phyloP scores from a whole-genome alignment of 176 grass and related monocot genomes.

The Saccharum officinarum region DNA sequence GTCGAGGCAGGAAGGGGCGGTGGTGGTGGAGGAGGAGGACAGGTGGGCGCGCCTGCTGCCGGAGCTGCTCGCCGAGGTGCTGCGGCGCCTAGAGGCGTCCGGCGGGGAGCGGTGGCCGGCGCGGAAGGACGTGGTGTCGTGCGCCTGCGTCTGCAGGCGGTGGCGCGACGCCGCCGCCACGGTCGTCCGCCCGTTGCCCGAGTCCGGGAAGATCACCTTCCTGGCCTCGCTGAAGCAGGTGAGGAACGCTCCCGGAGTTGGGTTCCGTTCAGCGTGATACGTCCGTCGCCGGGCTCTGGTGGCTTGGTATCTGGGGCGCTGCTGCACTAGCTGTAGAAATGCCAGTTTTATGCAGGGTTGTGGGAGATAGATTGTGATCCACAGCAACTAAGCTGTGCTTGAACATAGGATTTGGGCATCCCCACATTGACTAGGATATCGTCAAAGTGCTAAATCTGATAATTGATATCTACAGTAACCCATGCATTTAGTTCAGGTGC shows the following conservation, averaged over 20 bases:
- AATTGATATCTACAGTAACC: not conserved
- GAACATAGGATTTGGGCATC: not conserved
- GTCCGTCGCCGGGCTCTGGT: too few species aligned
- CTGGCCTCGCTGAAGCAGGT: constrained; percentile 47
- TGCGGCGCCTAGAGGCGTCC: constrained; percentile 50
- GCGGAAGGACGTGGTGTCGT: constrained; percentile 53
- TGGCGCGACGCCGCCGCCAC: constrained; percentile 42
- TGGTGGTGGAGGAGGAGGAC: not conserved
- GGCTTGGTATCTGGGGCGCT: not conserved
- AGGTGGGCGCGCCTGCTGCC: constrained; percentile 52
- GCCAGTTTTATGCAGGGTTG: not conserved
- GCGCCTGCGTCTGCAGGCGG: constrained; percentile 60
- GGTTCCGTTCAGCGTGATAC: too few species aligned
- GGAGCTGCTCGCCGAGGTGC: constrained; percentile 53
- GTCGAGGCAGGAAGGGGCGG: not conserved
- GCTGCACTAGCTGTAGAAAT: not conserved
- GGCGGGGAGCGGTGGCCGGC: constrained; percentile 48
- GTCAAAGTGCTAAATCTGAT: not conserved
- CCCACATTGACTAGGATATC: too few species aligned
- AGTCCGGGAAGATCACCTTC: constrained; percentile 55
- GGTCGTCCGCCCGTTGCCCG: constrained; percentile 28
- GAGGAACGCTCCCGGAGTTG: not conserved
- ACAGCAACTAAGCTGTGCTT: not conserved
- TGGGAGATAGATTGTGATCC: not conserved
- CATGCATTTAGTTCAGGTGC: not conserved